phyloP scores from a whole-genome alignment of 2,329 filamentous ascomycete genomes.

The Geosmithia morbida region DNA sequence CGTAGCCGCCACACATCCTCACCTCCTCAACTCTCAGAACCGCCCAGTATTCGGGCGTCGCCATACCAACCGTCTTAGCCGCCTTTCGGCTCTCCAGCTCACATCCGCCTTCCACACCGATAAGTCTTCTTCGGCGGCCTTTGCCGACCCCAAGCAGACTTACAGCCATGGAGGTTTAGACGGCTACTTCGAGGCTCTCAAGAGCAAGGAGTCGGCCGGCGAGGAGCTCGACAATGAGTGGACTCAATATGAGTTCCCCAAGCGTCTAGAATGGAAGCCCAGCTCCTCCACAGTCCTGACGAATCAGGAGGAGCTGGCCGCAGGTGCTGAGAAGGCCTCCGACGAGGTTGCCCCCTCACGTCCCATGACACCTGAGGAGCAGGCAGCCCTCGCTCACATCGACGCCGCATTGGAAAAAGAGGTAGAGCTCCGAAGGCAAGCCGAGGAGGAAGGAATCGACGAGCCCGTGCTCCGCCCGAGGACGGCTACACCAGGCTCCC shows the following conservation, averaged over 20 bases:
- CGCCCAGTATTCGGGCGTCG: slow-evolving; percentile 47
- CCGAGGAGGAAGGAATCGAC: slow-evolving; percentile 26
- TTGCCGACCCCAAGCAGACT: slow-evolving; percentile 39
- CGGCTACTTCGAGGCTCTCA: slow-evolving; percentile 84
- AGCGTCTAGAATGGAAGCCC: slow-evolving; percentile 80
- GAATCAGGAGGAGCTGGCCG: slow-evolving; percentile 36
- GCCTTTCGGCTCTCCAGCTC: slow-evolving; percentile 44
- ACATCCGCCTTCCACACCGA: slow-evolving; percentile 63
- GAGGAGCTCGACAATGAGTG: slow-evolving; percentile 63
- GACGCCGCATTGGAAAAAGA: slow-evolving; percentile 75
- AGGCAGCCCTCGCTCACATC: slow-evolving; percentile 61
- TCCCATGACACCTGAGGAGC: slow-evolving; percentile 28
- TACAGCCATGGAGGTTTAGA: slow-evolving; percentile 55
- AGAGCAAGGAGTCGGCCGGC: slow-evolving; percentile 49
- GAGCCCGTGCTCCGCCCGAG: slow-evolving; percentile 19
- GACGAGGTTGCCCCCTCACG: slow-evolving; percentile 20
- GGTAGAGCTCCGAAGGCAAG: slow-evolving; percentile 39
- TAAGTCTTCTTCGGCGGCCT: slow-evolving; percentile 27
- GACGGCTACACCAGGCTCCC: slow-evolving; percentile 27
- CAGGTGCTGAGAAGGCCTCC: slow-evolving; percentile 11
- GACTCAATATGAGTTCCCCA: slow-evolving; percentile 81
- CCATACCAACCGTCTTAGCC: slow-evolving; percentile 38
- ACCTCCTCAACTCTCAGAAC: slow-evolving; percentile 62
- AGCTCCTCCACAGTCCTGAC: slow-evolving; percentile 39
- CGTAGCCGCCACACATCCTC: slow-evolving; percentile 78